These are phyloP conservation scores for Hansenula sp. DNA, from an alignment of 1,139 yeast species.

Conservation along the genomic window DNA sequence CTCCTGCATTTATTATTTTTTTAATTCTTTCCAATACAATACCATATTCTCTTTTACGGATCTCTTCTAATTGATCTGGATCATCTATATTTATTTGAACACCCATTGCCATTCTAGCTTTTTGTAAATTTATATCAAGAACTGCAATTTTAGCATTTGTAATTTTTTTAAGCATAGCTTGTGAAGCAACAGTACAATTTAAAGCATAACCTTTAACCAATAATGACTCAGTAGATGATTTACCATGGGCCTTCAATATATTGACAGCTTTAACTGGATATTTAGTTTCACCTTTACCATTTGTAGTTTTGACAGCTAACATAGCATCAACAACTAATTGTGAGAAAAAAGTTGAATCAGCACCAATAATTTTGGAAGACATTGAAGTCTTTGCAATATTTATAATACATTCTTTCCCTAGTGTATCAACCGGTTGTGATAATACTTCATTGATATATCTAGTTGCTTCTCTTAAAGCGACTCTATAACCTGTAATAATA, in stretches of 20 bases:
- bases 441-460: conserved; percentile 84
- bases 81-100: conserved; percentile 96
- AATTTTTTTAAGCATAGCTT: conserved; percentile 85
- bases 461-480: conserved; percentile 89
- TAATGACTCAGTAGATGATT: conserved; percentile 80
- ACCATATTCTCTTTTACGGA: conserved; percentile 90
- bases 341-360: conserved; percentile 88
- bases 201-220: conserved; percentile 92
- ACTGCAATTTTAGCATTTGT: conserved; percentile 83
- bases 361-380: conserved; percentile 96
- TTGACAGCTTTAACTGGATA: conserved; percentile 98
- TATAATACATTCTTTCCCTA: conserved; percentile 78
- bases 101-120: conserved; percentile 98
- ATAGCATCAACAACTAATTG: conserved; percentile 93
- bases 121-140: conserved; percentile 90
- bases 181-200: conserved; percentile 96
- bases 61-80: conserved; percentile 95
- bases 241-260: conserved; percentile 94
- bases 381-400: conserved; percentile 95
- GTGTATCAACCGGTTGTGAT: conserved; percentile 71
- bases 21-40: conserved; percentile 84
- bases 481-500: conserved; percentile 91
- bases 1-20: conserved; percentile 88
- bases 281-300: conserved; percentile 80
- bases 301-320: conserved; percentile 90